Conservation (phyloP, 805 yeast genomes). For the Lipomyces kockii region DNA sequence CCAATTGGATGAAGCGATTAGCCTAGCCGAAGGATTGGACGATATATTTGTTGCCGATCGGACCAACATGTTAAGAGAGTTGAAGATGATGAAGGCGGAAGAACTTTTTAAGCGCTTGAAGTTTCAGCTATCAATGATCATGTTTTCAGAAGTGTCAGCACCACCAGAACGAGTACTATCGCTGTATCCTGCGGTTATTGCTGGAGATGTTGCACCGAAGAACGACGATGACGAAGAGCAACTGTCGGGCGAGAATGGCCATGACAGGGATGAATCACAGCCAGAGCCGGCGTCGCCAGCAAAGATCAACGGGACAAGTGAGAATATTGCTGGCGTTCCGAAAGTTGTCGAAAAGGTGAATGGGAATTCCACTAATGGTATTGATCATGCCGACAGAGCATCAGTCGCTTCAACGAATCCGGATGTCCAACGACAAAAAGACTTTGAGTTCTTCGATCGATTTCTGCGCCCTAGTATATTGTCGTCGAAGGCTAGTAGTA, state of each 20-base stretch:
- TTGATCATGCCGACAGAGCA: conserved; percentile 10
- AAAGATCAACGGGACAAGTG: background rate
- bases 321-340: no score
- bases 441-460: conserved; percentile 31
- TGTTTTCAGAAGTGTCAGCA: conserved; percentile 61
- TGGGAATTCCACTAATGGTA: background rate
- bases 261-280: background rate
- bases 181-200: conserved; percentile 51
- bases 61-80: conserved; percentile 49
- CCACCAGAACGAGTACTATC: conserved; percentile 59
- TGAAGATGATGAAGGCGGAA: conserved; percentile 51
- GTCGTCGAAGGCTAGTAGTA: conserved; percentile 10
- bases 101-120: conserved; percentile 44
- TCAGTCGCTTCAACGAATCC: conserved; percentile 21
- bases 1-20: conserved; percentile 53
- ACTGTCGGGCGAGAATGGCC: background rate
- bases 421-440: conserved; percentile 17
- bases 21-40: conserved; percentile 47
- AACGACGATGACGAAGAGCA: background rate
- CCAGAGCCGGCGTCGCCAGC: background rate
- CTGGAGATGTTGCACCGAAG: conserved; percentile 32
- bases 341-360: background rate
- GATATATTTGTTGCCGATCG: conserved; percentile 42
- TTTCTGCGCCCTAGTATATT: conserved; percentile 26
- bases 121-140: conserved; percentile 48